phyloP scores from a whole-genome alignment of 768 basidiomycete genomes.

The Mycena chlorophos region DNA sequence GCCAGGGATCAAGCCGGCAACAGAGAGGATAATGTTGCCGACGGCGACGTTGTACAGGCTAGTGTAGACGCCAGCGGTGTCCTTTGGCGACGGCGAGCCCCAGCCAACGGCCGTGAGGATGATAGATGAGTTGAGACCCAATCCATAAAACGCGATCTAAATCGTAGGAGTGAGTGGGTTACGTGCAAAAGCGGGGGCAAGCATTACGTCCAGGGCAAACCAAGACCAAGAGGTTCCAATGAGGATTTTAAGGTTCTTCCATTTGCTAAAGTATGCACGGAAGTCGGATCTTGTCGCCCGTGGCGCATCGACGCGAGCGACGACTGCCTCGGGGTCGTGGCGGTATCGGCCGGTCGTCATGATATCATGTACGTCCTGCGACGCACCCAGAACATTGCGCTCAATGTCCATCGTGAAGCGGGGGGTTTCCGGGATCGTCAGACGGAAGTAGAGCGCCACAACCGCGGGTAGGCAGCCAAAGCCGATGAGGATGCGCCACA shows the following conservation, averaged over 20 bases:
- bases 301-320: conserved; percentile 67
- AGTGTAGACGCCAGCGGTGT: conserved; percentile 48
- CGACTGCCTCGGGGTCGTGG: conserved; percentile 54
- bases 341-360: conserved; percentile 48
- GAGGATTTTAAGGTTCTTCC: conserved; percentile 79
- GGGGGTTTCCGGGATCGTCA: conserved; percentile 91
- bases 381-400: conserved; percentile 74
- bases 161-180: neutral
- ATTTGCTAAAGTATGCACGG: conserved; percentile 60
- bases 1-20: conserved; percentile 80
- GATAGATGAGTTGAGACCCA: conserved; percentile 80
- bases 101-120: conserved; percentile 78
- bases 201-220: conserved; percentile 83
- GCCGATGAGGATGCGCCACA: conserved; percentile 89
- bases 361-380: conserved; percentile 71
- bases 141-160: conserved; percentile 85
- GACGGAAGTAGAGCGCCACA: conserved; percentile 86
- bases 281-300: conserved; percentile 74
- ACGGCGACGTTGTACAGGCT: conserved; percentile 64
- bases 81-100: conserved; percentile 44
- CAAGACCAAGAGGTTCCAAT: conserved; percentile 80
- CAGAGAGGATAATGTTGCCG: conserved; percentile 76
- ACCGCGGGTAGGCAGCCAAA: conserved; percentile 81
- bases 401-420: conserved; percentile 93
- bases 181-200: neutral